Conservation (phyloP, 1,284 basidiomycete genomes). For the Mycena citricolor region DNA sequence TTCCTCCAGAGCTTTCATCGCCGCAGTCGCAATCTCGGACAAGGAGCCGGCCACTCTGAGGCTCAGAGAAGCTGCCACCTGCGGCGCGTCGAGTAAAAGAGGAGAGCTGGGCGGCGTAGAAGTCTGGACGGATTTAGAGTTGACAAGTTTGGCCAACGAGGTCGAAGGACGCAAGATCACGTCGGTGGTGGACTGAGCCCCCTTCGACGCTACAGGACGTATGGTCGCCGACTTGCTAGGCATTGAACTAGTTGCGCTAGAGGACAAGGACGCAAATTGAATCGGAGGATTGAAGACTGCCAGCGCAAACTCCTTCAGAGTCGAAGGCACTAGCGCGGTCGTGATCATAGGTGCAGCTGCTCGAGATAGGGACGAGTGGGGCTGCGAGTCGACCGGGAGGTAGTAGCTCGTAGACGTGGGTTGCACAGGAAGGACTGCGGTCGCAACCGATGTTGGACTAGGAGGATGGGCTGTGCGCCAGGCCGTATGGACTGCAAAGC, state of each 20-base stretch:
- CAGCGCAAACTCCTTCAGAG: slow-evolving; percentile 55
- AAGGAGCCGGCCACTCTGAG: slow-evolving; percentile 47
- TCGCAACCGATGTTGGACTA: slow-evolving; percentile 35
- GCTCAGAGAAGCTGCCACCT: slow-evolving; percentile 31
- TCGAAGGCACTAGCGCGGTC: slow-evolving; percentile 40
- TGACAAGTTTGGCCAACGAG: slow-evolving; percentile 20
- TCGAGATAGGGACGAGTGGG: slow-evolving; percentile 40
- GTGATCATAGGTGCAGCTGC: slow-evolving; percentile 31
- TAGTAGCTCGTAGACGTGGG: slow-evolving; percentile 30
- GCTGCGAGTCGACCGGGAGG: no score
- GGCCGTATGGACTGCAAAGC: slow-evolving; percentile 57
- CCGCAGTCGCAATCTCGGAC: slow-evolving; percentile 50
- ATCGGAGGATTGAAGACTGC: slow-evolving; percentile 53
- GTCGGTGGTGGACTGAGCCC: slow-evolving; percentile 27
- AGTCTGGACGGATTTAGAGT: slow-evolving; percentile 12
- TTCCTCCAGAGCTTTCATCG: slow-evolving; percentile 41
- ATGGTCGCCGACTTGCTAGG: slow-evolving; percentile 30
- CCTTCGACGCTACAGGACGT: slow-evolving; percentile 27
- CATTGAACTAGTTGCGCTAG: slow-evolving; percentile 28
- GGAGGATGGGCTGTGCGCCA: slow-evolving; percentile 34
- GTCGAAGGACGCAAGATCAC: slow-evolving; percentile 29
- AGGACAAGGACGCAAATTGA: slow-evolving; percentile 5
- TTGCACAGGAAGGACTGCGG: slow-evolving; percentile 32
- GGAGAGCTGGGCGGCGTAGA: slow-evolving; percentile 24
- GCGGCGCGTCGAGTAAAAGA: slow-evolving; percentile 23